Evolutionary conservation across 345 rosid genomes (phyloP), one percentile per base, ranked within the genome.

Genomic region (Salix udensis): DNA sequence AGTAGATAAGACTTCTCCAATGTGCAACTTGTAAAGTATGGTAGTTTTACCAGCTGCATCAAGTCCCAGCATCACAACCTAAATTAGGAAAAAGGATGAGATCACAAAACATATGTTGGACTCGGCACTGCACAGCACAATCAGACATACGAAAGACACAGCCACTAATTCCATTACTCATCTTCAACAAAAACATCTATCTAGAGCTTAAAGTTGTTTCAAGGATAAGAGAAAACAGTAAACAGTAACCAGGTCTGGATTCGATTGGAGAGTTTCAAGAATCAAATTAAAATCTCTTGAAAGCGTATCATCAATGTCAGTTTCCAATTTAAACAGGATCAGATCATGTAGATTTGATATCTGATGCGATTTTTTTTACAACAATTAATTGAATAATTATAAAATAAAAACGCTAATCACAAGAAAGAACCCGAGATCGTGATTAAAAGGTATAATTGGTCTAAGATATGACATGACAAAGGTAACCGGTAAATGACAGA

Each of bases 41-140:
- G 98, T 96, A 30, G 99, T 96, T 85, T 96, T 96, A 18, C 99
- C 99, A 77, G 98, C 98, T 24, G 97, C 97, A 82, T 96, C 99
- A 70, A 96, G 85, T 31, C 99, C 99, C 68, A 96, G 86, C 99
- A 96, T 96, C 83, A 96, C 97, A 60, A 96, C 99, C 99, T 93
- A 81, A 81, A 48, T 26, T 39, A 62, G 80, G 68, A 42, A 44
- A 69, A 53, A 74, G 4, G 14, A 70, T 46, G 18, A 60, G 44
- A 44, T 11, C 68, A 65, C 6, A 65, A 28, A 65, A 15, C 39
- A 44, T 44, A 11, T 44, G 44, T 40, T 10, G 50, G 50, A 44
- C 16, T 44, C 4, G 50, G 50, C 50, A 44, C 50, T 3, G 50
- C 50, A 44, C 16, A 10, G 44, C 44, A 40, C 44, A 40, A 40